Conservation (phyloP, 768 basidiomycete species). For the Suillus subluteus region DNA sequence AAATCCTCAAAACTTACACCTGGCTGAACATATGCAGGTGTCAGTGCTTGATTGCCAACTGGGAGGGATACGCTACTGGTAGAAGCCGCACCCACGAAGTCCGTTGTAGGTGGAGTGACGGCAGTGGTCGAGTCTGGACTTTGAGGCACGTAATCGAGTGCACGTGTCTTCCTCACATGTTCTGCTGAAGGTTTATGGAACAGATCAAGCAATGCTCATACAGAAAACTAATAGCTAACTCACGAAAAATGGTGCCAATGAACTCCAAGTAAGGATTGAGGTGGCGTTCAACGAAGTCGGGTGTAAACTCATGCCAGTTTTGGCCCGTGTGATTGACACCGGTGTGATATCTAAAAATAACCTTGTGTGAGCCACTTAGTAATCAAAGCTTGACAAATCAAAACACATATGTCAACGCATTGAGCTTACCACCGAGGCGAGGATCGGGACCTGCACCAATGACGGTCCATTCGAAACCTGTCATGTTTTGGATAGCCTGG, state of each 20-base stretch:
- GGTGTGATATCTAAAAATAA: not conserved
- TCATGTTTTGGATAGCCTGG: too few relatives aligned
- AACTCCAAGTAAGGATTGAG: conserved; percentile 1
- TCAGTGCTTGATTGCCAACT: not conserved
- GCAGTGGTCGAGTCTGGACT: not conserved
- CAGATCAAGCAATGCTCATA: not conserved
- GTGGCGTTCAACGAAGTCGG: not conserved
- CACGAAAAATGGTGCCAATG: not conserved
- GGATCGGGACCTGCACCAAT: too few relatives aligned
- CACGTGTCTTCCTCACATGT: not conserved
- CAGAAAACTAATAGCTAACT: not conserved
- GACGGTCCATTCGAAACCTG: too few relatives aligned
- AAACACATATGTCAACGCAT: too few relatives aligned
- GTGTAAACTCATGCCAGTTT: not conserved
- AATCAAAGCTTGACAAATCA: too few relatives aligned
- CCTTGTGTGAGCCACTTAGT: not conserved
- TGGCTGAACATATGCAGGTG: not conserved
- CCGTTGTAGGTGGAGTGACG: not conserved
- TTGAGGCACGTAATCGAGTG: not conserved
- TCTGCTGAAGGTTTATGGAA: not conserved
- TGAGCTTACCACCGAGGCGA: too few relatives aligned
- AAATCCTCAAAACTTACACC: not conserved
- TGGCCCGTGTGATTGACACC: not conserved
- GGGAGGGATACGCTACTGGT: not conserved
- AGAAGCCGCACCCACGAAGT: not conserved